Evolutionary conservation across 2,329 filamentous ascomycete genomes (phyloP), one percentile per base, ranked within the genome.

Genomic region (Sclerotinia minor): DNA sequence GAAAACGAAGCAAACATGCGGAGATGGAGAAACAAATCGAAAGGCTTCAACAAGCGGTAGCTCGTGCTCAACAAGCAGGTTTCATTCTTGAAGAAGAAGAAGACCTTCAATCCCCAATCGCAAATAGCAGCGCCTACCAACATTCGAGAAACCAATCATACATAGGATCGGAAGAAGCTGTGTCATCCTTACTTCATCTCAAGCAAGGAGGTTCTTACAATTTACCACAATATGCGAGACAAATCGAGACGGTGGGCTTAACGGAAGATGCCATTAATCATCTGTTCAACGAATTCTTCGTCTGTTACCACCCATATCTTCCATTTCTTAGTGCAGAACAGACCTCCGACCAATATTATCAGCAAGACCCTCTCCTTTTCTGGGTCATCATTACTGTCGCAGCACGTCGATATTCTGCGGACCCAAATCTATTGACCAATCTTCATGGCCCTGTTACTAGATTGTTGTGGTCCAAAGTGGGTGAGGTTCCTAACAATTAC

Each of bases 11-110:
- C 71, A 91, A 92, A 77, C 91, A 94, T 79, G 91, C 91, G 75
- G 91, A 94, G 79, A 94, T 94, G 90, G 91, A 92, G 77, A 90
- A 88, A 79, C 90, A 94, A 78, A 91, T 94, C 75, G 89, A 92
- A 68, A 86, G 83, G 70, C 79, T 90, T 72, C 85, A 88, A 64
- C 84, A 87, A 57, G 86, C 83, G 73, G 82, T 91, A 70, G 80
- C 85, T 67, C 82, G 83, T 71, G 88, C 89, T 69, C 83, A 86
- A 73, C 75, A 82, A 26, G 85, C 88, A 73, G 87, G 87, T 68
- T 89, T 82, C 71, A 75, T 82, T 19, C 72, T 84, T 38, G 80
- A 83, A 5, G 81, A 87, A 54, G 84, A 87, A 54, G 83, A 86
- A 65, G 77, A 84, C 71, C 79, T 86, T 58, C 83, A 86, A 72